A percentile compares a stretch with the other conserved stretches of the same genome.
phyloP scores from a whole-genome alignment of 306 rosid genomes.

The Cucurbita pepo region DNA sequence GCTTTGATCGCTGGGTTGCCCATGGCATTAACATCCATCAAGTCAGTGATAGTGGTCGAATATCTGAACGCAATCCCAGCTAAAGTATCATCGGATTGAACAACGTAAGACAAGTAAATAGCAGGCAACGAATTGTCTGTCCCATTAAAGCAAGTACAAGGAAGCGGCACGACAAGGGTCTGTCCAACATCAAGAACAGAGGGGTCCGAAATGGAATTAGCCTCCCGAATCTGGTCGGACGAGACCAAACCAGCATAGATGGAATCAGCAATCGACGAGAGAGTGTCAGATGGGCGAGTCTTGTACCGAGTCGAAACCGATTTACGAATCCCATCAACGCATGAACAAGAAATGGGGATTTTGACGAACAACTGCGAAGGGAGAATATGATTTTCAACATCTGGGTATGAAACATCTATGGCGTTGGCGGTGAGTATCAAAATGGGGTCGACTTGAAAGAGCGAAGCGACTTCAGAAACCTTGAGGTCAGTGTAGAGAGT shows the following conservation, averaged over 20 bases:
- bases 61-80: constrained; percentile 58
- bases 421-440: constrained; percentile 74
- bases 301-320: constrained; percentile 66
- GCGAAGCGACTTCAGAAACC: constrained; percentile 83
- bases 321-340: constrained; percentile 86
- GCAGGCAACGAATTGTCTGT: constrained; percentile 85
- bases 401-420: constrained; percentile 83
- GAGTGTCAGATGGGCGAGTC: constrained; percentile 70
- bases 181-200: constrained; percentile 73
- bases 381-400: constrained; percentile 85
- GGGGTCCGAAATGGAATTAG: constrained; percentile 66
- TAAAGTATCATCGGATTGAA: constrained; percentile 44
- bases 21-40: constrained; percentile 97
- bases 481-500: constrained; percentile 86
- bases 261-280: constrained; percentile 61
- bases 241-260: constrained; percentile 74
- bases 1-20: constrained; percentile 51
- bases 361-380: constrained; percentile 71
- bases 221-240: constrained; percentile 80
- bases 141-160: constrained; percentile 95
- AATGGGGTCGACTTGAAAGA: constrained; percentile 82
- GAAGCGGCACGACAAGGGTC: constrained; percentile 70
- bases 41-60: constrained; percentile 72
- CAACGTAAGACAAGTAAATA: constrained; percentile 79
- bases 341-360: constrained; percentile 68